These are phyloP conservation scores for Cyphellophora europaea DNA, from an alignment of 2,329 filamentous ascomycete species.

Conservation along the genomic window DNA sequence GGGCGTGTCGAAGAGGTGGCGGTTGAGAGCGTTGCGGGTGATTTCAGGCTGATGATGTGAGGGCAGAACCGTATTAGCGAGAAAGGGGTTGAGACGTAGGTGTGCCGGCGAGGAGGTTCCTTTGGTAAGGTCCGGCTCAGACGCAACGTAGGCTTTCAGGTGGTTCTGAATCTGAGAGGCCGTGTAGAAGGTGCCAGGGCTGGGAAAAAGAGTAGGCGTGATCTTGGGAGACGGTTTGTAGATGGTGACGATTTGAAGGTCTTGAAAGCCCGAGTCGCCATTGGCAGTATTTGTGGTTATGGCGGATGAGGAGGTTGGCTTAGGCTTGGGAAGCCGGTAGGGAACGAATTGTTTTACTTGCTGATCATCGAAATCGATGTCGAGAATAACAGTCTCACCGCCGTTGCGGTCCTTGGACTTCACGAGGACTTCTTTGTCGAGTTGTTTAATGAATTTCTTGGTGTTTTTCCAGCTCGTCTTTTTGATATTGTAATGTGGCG, in stretches of 20 bases:
- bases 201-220: constrained; percentile 43
- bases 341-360: constrained; percentile 49
- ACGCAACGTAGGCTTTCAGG: constrained; percentile 47
- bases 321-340: constrained; percentile 53
- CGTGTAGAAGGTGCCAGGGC: constrained; percentile 48
- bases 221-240: constrained; percentile 51
- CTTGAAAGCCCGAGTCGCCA: constrained; percentile 33
- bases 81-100: constrained; percentile 51
- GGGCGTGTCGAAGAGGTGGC: constrained; percentile 44
- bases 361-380: constrained; percentile 54
- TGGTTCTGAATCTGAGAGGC: constrained; percentile 49
- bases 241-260: constrained; percentile 39
- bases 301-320: constrained; percentile 31
- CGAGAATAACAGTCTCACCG: constrained; percentile 54
- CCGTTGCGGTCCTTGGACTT: constrained; percentile 57
- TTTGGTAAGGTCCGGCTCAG: constrained; percentile 12
- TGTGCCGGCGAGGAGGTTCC: constrained; percentile 38
- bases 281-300: constrained; percentile 20
- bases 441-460: constrained; percentile 59
- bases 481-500: constrained; percentile 55
- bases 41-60: constrained; percentile 46
- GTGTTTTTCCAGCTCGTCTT: constrained; percentile 63
- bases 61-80: constrained; percentile 53
- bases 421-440: constrained; percentile 55
- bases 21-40: constrained; percentile 51